A percentile compares a stretch with the other conserved stretches of the same genome.
Conservation (phyloP, 768 basidiomycete genomes). For the Termitomyces bulborhizus region DNA sequence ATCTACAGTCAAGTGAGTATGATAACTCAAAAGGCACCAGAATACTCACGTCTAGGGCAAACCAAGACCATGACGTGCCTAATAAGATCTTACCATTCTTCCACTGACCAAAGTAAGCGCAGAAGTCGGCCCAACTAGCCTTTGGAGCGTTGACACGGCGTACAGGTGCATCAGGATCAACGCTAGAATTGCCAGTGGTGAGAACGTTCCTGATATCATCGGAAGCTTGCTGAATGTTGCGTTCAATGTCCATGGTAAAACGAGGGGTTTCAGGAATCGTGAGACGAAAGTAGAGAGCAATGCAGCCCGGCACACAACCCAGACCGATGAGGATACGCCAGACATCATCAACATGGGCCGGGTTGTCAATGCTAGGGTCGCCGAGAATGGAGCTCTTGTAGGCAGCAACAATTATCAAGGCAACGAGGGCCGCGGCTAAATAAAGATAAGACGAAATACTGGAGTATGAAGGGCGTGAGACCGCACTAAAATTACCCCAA, state of each 20-base stretch:
- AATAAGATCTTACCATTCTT: conserved; percentile 74
- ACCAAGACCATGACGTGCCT: conserved; percentile 84
- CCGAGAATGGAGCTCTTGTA: conserved; percentile 56
- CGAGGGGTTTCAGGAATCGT: conserved; percentile 92
- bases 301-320: conserved; percentile 72
- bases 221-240: conserved; percentile 70
- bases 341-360: conserved; percentile 58
- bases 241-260: conserved; percentile 87
- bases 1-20: conserved; percentile 37
- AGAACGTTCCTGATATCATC: conserved; percentile 70
- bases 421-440: conserved; percentile 62
- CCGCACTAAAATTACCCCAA: conserved; percentile 76
- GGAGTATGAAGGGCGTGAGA: neutral
- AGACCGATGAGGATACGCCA: conserved; percentile 90
- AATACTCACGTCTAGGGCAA: conserved; percentile 70
- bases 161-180: conserved; percentile 50
- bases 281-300: conserved; percentile 91
- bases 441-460: neutral
- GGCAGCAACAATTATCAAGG: conserved; percentile 54
- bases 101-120: conserved; percentile 61
- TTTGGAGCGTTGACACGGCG: conserved; percentile 65
- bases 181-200: conserved; percentile 37
- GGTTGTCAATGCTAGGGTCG: conserved; percentile 28
- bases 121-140: conserved; percentile 65
- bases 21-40: neutral